These are phyloP conservation scores for Laburnicola sp. DNA, from an alignment of 2,329 filamentous ascomycete species.

Conservation along the genomic window DNA sequence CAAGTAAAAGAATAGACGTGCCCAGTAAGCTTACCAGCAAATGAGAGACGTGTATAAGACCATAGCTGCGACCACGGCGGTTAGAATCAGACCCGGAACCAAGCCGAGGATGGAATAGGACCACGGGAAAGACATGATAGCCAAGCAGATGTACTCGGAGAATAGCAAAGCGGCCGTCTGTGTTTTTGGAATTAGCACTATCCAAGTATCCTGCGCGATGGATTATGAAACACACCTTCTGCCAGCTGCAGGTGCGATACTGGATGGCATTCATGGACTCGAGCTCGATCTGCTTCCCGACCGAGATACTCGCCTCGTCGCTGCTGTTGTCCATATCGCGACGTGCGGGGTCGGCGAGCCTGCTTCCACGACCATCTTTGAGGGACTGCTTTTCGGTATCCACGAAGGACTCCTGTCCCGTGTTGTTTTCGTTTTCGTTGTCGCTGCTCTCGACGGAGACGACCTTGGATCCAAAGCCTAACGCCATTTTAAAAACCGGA, in stretches of 20 bases:
- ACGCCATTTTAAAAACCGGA: conserved; percentile 58
- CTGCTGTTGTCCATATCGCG: conserved; percentile 42
- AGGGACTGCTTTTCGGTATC: conserved; percentile 37
- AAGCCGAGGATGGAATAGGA: conserved; percentile 87
- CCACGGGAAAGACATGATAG: conserved; percentile 95
- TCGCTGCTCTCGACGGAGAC: conserved; percentile 18
- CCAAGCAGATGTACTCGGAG: conserved; percentile 91
- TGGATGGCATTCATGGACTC: conserved; percentile 81
- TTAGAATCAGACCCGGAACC: conserved; percentile 83
- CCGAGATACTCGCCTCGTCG: conserved; percentile 47
- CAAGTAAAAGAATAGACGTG: neutral
- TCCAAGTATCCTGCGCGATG: neutral
- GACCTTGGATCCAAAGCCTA: conserved; percentile 41
- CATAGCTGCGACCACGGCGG: conserved; percentile 72
- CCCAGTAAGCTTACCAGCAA: conserved; percentile 56
- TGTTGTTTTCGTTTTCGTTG: conserved; percentile 19
- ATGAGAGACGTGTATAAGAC: conserved; percentile 82
- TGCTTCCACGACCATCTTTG: conserved; percentile 41
- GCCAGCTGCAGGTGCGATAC: conserved; percentile 92
- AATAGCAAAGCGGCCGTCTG: conserved; percentile 86
- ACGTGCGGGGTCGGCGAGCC: conserved; percentile 44
- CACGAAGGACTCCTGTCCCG: conserved; percentile 11
- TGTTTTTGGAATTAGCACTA: conserved; percentile 12
- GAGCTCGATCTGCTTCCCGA: conserved; percentile 71
- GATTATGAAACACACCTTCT: conserved; percentile 62